Conservation (phyloP, 2,329 filamentous ascomycete genomes). For the Ophidiomyces ophidiicola region DNA sequence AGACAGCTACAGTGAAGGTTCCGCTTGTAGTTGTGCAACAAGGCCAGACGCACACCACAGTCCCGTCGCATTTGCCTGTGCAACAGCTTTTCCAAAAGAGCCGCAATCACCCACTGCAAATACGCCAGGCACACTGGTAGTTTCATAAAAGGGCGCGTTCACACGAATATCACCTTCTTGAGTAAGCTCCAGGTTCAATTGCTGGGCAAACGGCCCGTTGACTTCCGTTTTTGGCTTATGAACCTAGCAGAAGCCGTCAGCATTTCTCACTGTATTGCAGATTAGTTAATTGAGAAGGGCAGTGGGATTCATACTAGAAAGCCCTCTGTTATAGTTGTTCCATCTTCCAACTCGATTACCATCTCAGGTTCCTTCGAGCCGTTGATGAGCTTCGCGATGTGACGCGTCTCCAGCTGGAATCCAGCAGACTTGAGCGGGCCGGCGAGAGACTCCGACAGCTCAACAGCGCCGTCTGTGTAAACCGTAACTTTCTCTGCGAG, state of each 20-base stretch:
- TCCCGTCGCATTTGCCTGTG: neutral
- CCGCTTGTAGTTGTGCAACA: neutral
- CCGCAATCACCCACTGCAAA: slow-evolving; percentile 5
- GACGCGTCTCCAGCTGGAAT: slow-evolving; percentile 2
- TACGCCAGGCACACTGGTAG: slow-evolving; percentile 2
- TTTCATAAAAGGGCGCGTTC: neutral
- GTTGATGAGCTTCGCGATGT: slow-evolving; percentile 1
- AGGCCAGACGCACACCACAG: neutral
- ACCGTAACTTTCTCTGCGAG: slow-evolving; percentile 38
- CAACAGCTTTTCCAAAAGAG: neutral
- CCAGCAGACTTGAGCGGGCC: neutral
- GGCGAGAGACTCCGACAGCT: slow-evolving; percentile 19
- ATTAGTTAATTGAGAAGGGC: neutral
- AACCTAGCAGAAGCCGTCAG: neutral
- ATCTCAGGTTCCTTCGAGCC: neutral
- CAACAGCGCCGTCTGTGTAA: slow-evolving; percentile 40
- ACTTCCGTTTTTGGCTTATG: neutral
- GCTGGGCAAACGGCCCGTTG: neutral
- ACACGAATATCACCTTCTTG: neutral
- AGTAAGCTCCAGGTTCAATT: neutral
- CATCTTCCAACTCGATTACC: neutral
- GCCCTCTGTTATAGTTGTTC: neutral
- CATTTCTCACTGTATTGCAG: neutral
- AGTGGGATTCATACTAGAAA: neutral
- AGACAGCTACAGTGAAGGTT: too few relatives aligned